These are phyloP conservation scores for Auricularia cornea DNA, from an alignment of 768 basidiomycete genomes.

Conservation along the genomic window DNA sequence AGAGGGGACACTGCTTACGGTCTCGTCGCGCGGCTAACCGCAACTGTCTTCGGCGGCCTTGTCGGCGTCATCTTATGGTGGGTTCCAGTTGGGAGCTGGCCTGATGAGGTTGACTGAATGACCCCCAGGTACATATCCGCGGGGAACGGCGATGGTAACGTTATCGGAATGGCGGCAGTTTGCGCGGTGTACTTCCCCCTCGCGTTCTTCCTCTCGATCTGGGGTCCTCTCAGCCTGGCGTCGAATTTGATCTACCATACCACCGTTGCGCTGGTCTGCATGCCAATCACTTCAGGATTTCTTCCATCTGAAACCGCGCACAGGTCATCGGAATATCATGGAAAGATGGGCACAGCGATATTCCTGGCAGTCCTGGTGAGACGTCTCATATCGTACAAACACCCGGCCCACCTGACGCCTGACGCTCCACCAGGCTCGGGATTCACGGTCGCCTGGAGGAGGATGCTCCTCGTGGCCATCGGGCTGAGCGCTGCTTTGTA, in stretches of 20 bases:
- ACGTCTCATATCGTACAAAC: not conserved
- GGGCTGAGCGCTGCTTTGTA: conserved; percentile 78
- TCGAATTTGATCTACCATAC: conserved; percentile 43
- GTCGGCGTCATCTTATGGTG: conserved; percentile 63
- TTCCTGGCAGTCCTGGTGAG: conserved; percentile 39
- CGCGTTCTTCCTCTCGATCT: conserved; percentile 19
- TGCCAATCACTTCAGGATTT: no score
- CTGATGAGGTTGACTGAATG: not conserved
- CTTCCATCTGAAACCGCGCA: no score
- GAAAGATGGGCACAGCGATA: conserved; percentile 42
- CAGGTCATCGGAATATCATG: conserved; percentile 74
- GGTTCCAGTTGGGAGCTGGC: conserved; percentile 13
- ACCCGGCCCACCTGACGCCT: no score
- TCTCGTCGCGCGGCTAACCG: conserved; percentile 48
- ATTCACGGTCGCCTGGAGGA: conserved; percentile 63
- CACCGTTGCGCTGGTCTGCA: conserved; percentile 49
- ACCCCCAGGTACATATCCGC: conserved; percentile 57
- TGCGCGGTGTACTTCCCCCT: conserved; percentile 39
- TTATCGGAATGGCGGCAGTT: conserved; percentile 64
- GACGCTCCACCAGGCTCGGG: no score
- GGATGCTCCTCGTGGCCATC: conserved; percentile 41
- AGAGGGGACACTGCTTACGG: conserved; percentile 69
- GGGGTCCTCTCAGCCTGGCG: conserved; percentile 7
- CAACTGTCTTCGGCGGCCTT: conserved; percentile 58
- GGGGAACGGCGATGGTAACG: conserved; percentile 48